Base-by-base conservation (phyloP, 139 green algal species). In the Asterochloris sp. region DNA sequence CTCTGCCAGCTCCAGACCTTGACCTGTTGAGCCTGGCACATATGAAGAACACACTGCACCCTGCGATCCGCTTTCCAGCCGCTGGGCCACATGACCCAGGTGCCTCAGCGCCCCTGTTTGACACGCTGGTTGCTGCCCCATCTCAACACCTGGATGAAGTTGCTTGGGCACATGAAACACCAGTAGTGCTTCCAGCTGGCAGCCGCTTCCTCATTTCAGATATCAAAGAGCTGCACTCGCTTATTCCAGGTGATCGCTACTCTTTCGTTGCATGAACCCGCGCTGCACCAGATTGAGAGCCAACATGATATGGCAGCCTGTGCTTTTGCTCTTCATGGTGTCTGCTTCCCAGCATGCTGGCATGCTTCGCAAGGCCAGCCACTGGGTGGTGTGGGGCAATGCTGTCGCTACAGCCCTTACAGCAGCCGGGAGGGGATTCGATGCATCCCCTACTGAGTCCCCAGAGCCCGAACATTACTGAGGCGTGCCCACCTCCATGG, bases 181-280 rank as follows among this genome's bases (percentile, higher is more conserved):
- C 15, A 9, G 84, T 93, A 27, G 54, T 94, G 54, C 79, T 92
- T 61, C 91, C 91, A 13, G 69, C 84, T 4, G 62, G 67, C 21
- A 81, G 27, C 63, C 16, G 73, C 47, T 92, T 94, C 84, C 86
- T 91, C 24, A 85, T 94, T 78, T 89, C 86, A 17, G 89, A 93
- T 47, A 54, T 89, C 12, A 86, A 78, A 13, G 76, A 29, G 24
- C 79, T 91, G 67, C 62, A 81, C 13, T 83, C 87, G 26, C 80
- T 94, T 38, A 47, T 91, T 0, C 17, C 83, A 78, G 83, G 86
- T 82, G 73, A 24, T 24, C n/a, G 23, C n/a, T 19, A 62, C 13
- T 28, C 1, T 62, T 74, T 63, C 27, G 38, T 15, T 74, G 27
- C 28, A 63, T 27, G 19, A 54, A 38, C 1, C 26, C 69, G n/a